phyloP scores from a whole-genome alignment of 2,329 filamentous ascomycete genomes.

The Magnaporthales sp. region DNA sequence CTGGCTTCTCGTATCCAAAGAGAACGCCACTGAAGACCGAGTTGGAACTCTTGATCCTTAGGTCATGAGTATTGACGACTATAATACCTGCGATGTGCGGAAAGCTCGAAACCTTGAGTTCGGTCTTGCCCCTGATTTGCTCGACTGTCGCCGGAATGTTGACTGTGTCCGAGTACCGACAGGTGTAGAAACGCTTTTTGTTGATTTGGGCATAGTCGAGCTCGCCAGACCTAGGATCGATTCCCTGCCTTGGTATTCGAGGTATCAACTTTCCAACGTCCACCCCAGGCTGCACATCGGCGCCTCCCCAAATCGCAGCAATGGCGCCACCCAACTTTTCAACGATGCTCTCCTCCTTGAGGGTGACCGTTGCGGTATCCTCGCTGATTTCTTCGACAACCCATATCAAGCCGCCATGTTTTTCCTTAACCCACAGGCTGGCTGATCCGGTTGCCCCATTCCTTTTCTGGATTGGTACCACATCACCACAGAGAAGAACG shows the following conservation, averaged over 20 bases:
- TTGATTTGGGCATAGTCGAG: conserved; percentile 71
- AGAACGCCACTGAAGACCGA: conserved; percentile 87
- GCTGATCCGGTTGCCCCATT: conserved; percentile 88
- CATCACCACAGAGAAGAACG: conserved; percentile 88
- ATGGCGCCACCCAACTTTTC: conserved; percentile 64
- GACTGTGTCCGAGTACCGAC: conserved; percentile 64
- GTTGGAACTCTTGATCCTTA: conserved; percentile 86
- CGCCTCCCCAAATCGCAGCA: conserved; percentile 78
- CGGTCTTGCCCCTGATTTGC: conserved; percentile 57
- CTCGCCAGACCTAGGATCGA: conserved; percentile 59
- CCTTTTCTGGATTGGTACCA: conserved; percentile 95
- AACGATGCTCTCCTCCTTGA: conserved; percentile 72
- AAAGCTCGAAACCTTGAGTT: conserved; percentile 83
- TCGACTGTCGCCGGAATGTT: conserved; percentile 81
- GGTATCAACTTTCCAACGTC: conserved; percentile 75
- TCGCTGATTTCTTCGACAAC: conserved; percentile 96
- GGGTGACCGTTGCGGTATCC: conserved; percentile 68
- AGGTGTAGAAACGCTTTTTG: conserved; percentile 73
- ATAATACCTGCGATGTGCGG: conserved; percentile 97
- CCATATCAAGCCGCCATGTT: conserved; percentile 89
- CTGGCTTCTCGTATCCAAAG: conserved; percentile 79
- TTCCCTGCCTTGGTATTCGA: conserved; percentile 68
- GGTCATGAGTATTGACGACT: conserved; percentile 69
- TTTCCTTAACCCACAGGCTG: conserved; percentile 98
- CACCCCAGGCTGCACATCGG: conserved; percentile 56